Evolutionary conservation across 495 filamentous ascomycete genomes (phyloP).

Genomic region (Penicillium pulvis): DNA sequence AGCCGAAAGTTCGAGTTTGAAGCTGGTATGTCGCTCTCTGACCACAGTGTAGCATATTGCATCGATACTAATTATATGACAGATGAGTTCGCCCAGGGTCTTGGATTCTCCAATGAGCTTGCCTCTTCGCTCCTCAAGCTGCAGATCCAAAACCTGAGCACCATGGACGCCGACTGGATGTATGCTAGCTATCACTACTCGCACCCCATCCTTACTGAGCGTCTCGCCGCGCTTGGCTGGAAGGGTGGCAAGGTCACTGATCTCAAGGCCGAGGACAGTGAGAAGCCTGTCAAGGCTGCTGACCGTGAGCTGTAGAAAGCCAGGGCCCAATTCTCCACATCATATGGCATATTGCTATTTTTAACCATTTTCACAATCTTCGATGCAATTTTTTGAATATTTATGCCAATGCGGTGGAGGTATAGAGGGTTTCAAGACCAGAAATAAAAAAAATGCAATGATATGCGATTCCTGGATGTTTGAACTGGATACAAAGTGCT

Average conservation of each 20-base stretch:
- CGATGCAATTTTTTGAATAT: not conserved
- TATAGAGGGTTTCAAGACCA: not conserved
- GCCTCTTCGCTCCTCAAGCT: constrained; percentile 91
- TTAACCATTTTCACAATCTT: not conserved
- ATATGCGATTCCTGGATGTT: not conserved
- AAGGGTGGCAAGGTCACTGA: constrained; percentile 59
- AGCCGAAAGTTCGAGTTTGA: constrained; percentile 93
- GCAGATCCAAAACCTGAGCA: constrained; percentile 95
- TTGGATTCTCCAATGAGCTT: constrained; percentile 85
- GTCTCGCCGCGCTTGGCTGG: constrained; percentile 88
- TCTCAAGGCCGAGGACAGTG: constrained; percentile 50
- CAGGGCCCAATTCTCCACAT: not conserved
- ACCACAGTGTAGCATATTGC: not conserved
- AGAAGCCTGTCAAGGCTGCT: constrained; percentile 56
- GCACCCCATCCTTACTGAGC: constrained; percentile 92
- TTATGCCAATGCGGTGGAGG: not conserved
- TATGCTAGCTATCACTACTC: constrained; percentile 98
- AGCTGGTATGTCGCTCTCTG: constrained; percentile 62
- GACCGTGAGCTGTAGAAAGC: constrained; percentile 57
- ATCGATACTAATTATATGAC: constrained; percentile 7
- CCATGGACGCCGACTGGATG: constrained; percentile 98
- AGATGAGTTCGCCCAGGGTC: constrained; percentile 80
- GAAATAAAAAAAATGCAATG: not conserved
- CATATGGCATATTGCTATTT: not conserved
- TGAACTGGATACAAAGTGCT: not conserved